Percentiles rank a stretch among this genome's conserved stretches.
Conservation (phyloP, 495 filamentous ascomycete species). For the Trichoderma erinaceum region DNA sequence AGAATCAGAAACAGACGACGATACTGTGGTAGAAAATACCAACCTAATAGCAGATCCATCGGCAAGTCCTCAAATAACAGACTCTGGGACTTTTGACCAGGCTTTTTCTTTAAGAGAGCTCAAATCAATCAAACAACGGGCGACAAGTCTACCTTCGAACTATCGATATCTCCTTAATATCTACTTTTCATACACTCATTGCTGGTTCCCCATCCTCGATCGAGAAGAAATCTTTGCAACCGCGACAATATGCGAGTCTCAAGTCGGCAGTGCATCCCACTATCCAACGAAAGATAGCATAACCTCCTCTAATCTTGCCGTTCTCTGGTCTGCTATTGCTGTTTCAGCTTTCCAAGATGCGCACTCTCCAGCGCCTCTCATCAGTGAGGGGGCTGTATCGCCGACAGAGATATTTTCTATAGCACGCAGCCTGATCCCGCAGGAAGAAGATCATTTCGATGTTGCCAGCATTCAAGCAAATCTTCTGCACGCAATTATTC, state of each 20-base stretch:
- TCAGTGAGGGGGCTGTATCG: background rate
- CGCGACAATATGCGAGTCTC: conserved; percentile 38
- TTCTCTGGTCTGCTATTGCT: conserved; percentile 57
- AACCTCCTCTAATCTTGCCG: conserved; percentile 39
- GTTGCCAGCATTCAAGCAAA: conserved; percentile 60
- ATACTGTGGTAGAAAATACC: conserved; percentile 21
- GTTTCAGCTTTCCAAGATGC: conserved; percentile 44
- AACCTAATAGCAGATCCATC: background rate
- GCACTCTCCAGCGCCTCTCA: conserved; percentile 10
- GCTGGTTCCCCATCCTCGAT: conserved; percentile 66
- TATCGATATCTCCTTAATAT: conserved; percentile 61
- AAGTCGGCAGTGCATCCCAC: conserved; percentile 18
- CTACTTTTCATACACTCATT: conserved; percentile 67
- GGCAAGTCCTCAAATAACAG: background rate
- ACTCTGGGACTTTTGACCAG: background rate
- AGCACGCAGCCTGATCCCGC: conserved; percentile 54
- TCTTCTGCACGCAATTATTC: conserved; percentile 54
- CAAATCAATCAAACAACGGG: conserved; percentile 19
- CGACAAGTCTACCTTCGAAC: conserved; percentile 50
- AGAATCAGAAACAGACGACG: conserved; percentile 26
- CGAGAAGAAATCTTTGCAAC: conserved; percentile 57
- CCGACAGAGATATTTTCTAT: conserved; percentile 48
- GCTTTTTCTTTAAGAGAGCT: background rate
- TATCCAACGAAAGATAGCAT: background rate
- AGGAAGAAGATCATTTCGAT: conserved; percentile 51